Evolutionary conservation across 148 eudicot genomes (phyloP), one percentile per base, ranked within the genome.

Genomic region (Cornus suecica): DNA sequence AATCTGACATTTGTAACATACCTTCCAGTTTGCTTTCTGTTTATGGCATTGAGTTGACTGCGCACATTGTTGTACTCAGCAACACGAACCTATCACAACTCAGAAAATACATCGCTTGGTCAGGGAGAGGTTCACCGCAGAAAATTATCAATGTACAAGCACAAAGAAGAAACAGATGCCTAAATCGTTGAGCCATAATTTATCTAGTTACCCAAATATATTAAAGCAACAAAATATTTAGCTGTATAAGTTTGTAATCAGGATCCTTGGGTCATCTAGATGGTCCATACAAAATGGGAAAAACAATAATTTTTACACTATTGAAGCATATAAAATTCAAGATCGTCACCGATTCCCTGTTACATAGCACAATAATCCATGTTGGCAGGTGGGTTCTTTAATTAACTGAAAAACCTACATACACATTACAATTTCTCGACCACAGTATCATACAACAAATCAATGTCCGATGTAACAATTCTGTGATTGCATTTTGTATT

Each of bases 11-110:
- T 45, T 28, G 62, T 62, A 27, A 42, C 86, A 73, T 83, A 93
- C 99, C 97, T 96, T 88, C 99, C 99, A 79, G 85, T 83, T 83
- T 93, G 99, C 87, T 96, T 96, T 86, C 99, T 85, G 82, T 93
- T 93, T 42, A 96, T 96, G 76, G 97, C 92, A 87, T 87, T 96
- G 68, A 96, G 93, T 87, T 96, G 99, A 82, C 97, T 93, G 74
- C 98, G 94, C 29, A 96, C 93, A 80, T 91, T 96, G 88, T 75
- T 96, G 76, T 93, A 91, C 85, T 93, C 99, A 80, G 99, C 93
- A 85, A 91, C 88, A 56, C 98, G 97, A 79, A 93, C 97, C 98
- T 96, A 80, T 25, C 68, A 82, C 54, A 76, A 65, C 11, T 32
- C 9, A 52, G 10, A 62, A 66, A 74, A 69, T 7, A 68, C 24